Evolutionary conservation across 2,329 filamentous ascomycete species (phyloP).

Genomic region (Stemphylium lycopersici): DNA sequence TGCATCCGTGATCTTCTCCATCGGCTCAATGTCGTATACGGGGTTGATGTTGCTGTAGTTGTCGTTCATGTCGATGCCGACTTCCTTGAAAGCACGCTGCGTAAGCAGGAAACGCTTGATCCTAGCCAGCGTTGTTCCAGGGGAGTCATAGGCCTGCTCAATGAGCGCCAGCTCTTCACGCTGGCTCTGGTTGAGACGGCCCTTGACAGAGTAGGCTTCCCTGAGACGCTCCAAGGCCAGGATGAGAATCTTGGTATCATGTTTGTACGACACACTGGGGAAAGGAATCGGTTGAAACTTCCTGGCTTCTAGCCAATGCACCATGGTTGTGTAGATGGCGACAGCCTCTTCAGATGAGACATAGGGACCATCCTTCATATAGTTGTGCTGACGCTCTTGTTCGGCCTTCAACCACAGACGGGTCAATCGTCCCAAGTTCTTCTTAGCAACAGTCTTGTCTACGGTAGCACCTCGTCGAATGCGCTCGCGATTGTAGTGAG

Average conservation of each 20-base stretch:
- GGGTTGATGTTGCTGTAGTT: conserved; percentile 99
- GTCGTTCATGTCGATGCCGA: conserved; percentile 99
- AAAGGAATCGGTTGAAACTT: conserved; percentile 99
- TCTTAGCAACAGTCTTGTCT: conserved; percentile 99
- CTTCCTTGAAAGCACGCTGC: conserved; percentile 97
- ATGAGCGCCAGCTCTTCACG: conserved; percentile 96
- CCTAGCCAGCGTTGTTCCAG: conserved; percentile 90
- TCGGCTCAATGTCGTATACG: conserved; percentile 97
- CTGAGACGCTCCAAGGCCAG: conserved; percentile 89
- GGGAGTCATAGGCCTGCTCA: conserved; percentile 97
- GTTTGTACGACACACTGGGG: conserved; percentile 98
- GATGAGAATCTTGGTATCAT: conserved; percentile 98
- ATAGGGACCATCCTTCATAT: conserved; percentile 98
- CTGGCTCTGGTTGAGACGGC: conserved; percentile 94
- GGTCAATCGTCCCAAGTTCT: conserved; percentile 94
- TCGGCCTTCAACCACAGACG: conserved; percentile 97
- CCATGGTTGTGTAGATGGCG: conserved; percentile 97
- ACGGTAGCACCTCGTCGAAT: conserved; percentile 96
- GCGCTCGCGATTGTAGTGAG: conserved; percentile 97
- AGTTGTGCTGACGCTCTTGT: conserved; percentile 98
- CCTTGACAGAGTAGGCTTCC: conserved; percentile 97
- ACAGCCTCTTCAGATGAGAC: conserved; percentile 98
- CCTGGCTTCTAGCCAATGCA: conserved; percentile 97
- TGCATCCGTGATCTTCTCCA: conserved; percentile 99
- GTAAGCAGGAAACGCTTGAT: conserved; percentile 98